Base-by-base conservation (phyloP, 148 eudicot species). In the Diospyros kaki region DNA sequence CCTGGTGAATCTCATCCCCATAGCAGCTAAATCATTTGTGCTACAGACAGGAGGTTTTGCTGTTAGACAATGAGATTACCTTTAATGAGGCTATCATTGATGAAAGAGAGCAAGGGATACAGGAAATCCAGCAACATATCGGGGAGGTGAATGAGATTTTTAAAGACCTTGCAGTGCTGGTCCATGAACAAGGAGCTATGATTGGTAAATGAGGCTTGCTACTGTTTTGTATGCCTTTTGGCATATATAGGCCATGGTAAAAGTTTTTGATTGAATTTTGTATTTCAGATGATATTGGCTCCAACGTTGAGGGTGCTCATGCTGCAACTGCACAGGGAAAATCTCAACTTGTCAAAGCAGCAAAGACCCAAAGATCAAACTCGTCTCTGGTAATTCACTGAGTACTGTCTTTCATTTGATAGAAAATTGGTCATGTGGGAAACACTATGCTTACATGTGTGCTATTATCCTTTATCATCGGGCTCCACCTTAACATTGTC, bases 351-450 rank as follows among this genome's bases (percentile, higher is more conserved):
- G 81, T 77, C 42, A 85, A 94, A 89, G 98, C 98, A 52, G 78
- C 95, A 15, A 94, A 94, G 81, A 88, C 87, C 73, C 97, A 94
- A 75, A 79, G 79, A 81, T 94, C 98, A 75, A 92, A 94, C 79
- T 92, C 97, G 42, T 94, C 98, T 58, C 86, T 93, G 84, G 96
- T 93, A 82, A 86, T 83, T 84, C 76, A 9, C 28, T 42, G 54
- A n/a, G 10, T 9, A 53, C 48, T 48, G 4, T 48, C 52, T 48
- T 4, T 4, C 8, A 48, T 48, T 48, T 48, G 28, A 28, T 28
- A 28, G 28, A 28, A 28, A 28, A 28, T 28, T 28, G 28, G 28
- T 28, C 28, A 28, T 28, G 52, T 48, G 52, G 52, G 8, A 48
- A 48, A 48, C 28, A 28, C 28, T 28, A 28, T 28, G 28, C 28